Conservation (phyloP, 1,139 yeast species). For the Candida freyschussii region DNA sequence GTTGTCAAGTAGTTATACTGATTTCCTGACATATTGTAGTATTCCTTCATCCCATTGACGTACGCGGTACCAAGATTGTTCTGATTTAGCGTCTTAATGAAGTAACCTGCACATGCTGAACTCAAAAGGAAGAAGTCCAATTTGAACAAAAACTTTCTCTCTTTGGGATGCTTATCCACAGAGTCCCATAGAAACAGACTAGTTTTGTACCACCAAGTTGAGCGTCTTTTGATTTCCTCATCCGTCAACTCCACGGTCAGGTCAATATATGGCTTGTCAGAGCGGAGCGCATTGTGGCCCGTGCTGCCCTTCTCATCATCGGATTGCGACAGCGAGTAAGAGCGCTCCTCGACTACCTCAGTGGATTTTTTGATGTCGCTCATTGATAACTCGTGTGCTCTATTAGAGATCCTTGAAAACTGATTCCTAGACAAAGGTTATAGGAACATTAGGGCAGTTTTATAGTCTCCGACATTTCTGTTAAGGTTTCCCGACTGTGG, state of each 20-base stretch:
- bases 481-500: no score
- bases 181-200: constrained; percentile 33
- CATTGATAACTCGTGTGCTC: no score
- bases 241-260: constrained; percentile 11
- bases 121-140: constrained; percentile 42
- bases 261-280: constrained; percentile 15
- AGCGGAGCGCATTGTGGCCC: background rate
- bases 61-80: constrained; percentile 46
- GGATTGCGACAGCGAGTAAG: no score
- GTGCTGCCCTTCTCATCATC: no score
- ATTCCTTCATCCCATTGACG: constrained; percentile 59
- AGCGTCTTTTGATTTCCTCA: constrained; percentile 16
- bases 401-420: no score
- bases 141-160: constrained; percentile 37
- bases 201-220: constrained; percentile 20
- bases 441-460: no score
- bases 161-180: constrained; percentile 42
- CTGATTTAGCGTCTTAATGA: constrained; percentile 40
- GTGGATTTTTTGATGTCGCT: no score
- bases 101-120: constrained; percentile 42
- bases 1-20: constrained; percentile 50
- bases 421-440: no score
- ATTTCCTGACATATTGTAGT: constrained; percentile 45
- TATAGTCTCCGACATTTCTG: no score
- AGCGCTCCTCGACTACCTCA: no score